A percentile compares a stretch with the other conserved stretches of the same genome.
Conservation (phyloP, 768 basidiomycete genomes). For the Paxillus ammoniavirescens region DNA sequence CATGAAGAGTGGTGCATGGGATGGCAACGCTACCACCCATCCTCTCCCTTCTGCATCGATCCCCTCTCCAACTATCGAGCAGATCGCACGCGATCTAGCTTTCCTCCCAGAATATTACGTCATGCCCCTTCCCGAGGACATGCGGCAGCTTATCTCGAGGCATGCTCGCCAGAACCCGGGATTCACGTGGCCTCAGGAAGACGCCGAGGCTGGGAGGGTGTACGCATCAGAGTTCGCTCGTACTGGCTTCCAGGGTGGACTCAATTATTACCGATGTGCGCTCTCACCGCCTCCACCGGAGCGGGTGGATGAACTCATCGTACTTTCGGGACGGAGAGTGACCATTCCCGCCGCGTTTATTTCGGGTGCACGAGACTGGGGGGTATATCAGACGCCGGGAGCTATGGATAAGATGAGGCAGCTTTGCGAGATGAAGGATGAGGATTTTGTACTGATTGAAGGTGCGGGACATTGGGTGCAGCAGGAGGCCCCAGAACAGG, state of each 20-base stretch:
- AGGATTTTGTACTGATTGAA: constrained; percentile 50
- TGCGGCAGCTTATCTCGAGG: constrained; percentile 46
- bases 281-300: constrained; percentile 29
- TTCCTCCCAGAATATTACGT: constrained; percentile 58
- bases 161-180: constrained; percentile 29
- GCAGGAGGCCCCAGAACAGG: constrained; percentile 48
- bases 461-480: constrained; percentile 67
- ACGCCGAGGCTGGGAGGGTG: constrained; percentile 39
- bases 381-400: constrained; percentile 53
- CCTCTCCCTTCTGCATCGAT: constrained; percentile 34
- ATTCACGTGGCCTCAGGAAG: constrained; percentile 47
- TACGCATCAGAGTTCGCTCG: constrained; percentile 48
- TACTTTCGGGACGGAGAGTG: constrained; percentile 46
- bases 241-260: constrained; percentile 63
- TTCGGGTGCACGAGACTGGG: constrained; percentile 58
- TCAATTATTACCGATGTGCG: constrained; percentile 53
- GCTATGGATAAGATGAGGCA: constrained; percentile 43
- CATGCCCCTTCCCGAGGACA: constrained; percentile 53
- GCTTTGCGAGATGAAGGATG: constrained; percentile 34
- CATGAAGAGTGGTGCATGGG: constrained; percentile 58
- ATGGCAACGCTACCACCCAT: constrained; percentile 35
- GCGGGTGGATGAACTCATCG: constrained; percentile 39
- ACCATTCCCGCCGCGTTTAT: constrained; percentile 58
- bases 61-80: constrained; percentile 18
- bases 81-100: constrained; percentile 34